Percentiles rank a stretch among this genome's conserved stretches.
Conservation (phyloP, 495 filamentous ascomycete species). For the Viridothelium virens region DNA sequence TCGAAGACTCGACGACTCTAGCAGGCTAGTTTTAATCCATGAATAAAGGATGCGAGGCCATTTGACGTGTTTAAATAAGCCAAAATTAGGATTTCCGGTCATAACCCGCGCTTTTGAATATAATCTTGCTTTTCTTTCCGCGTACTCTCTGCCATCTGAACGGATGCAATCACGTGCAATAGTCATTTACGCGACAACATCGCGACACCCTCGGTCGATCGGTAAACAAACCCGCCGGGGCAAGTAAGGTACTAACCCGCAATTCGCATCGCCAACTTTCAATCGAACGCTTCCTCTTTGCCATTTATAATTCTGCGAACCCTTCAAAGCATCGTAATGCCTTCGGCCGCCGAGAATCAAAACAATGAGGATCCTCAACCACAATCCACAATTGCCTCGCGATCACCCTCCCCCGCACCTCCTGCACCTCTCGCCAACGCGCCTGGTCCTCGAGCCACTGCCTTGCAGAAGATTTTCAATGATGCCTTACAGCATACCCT, state of each 20-base stretch:
- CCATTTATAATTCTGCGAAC: background rate
- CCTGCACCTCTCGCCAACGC: constrained; percentile 51
- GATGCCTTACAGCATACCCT: constrained; percentile 63
- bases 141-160: too few relatives aligned
- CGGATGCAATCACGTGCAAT: background rate
- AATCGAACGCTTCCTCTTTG: background rate
- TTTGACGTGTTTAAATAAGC: too few relatives aligned
- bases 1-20: too few relatives aligned
- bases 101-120: too few relatives aligned
- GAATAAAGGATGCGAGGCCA: too few relatives aligned
- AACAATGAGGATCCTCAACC: background rate
- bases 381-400: background rate
- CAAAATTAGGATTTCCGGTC: too few relatives aligned
- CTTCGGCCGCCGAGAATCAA: background rate
- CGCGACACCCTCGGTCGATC: background rate
- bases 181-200: background rate
- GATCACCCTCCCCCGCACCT: constrained; percentile 41
- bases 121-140: too few relatives aligned
- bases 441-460: constrained; percentile 67
- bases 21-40: too few relatives aligned
- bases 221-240: background rate
- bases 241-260: background rate
- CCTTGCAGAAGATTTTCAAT: constrained; percentile 61
- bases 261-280: background rate
- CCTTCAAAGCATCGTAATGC: background rate